Conservation (phyloP, 148 eudicot species). For the Amaranthus hypochondriacus region DNA sequence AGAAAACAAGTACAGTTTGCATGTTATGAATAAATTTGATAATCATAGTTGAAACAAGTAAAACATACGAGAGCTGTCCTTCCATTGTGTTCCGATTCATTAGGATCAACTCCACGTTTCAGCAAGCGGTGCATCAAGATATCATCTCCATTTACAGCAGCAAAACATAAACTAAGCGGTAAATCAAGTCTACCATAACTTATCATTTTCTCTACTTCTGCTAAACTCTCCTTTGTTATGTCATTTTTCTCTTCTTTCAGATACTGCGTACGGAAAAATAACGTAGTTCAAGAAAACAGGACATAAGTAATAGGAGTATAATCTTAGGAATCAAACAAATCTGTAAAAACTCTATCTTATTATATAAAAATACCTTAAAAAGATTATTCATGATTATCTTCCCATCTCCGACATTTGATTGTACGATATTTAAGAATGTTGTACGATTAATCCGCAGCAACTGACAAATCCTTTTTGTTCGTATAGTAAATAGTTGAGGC, state of each 20-base stretch:
- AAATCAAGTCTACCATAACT: conserved; percentile 71
- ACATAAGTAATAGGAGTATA: neutral
- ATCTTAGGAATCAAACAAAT: neutral
- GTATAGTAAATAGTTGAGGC: conserved; percentile 81
- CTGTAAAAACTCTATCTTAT: neutral
- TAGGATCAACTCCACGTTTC: conserved; percentile 81
- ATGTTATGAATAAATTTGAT: neutral
- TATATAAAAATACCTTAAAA: conserved; percentile 39
- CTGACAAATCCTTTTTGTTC: conserved; percentile 73
- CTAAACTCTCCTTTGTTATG: conserved; percentile 49
- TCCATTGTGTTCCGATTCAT: conserved; percentile 77
- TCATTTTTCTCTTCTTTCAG: conserved; percentile 55
- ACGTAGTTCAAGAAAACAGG: neutral
- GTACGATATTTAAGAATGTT: conserved; percentile 50
- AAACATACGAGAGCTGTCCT: conserved; percentile 69
- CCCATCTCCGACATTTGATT: conserved; percentile 63
- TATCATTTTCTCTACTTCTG: conserved; percentile 72
- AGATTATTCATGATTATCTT: conserved; percentile 72
- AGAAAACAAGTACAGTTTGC: neutral
- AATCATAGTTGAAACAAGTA: neutral
- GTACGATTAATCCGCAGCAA: conserved; percentile 61
- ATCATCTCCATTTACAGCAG: conserved; percentile 63
- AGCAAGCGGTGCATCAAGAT: conserved; percentile 54
- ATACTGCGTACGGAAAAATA: conserved; percentile 32
- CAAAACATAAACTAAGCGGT: conserved; percentile 74